Percentiles rank a stretch among this genome's conserved stretches.
Conservation (phyloP, 2,329 filamentous ascomycete species). For the Didymella pomorum region DNA sequence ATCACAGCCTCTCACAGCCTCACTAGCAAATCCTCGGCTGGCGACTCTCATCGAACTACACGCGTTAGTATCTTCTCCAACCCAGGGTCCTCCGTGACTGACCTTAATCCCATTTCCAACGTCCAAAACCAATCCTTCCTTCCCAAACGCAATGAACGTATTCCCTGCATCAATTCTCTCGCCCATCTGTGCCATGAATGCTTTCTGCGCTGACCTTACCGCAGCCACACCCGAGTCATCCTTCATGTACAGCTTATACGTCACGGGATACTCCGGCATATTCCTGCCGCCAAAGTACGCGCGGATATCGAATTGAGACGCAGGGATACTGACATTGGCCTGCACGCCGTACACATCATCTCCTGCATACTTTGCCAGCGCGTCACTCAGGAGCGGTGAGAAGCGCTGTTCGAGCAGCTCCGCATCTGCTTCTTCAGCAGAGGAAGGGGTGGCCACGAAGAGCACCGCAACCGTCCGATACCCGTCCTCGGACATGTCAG, state of each 20-base stretch:
- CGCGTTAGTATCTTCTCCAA: not conserved
- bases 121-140: not conserved
- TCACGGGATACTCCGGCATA: not conserved
- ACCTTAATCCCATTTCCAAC: not conserved
- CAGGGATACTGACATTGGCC: not conserved
- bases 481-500: not conserved
- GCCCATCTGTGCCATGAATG: not conserved
- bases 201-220: not conserved
- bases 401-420: not conserved
- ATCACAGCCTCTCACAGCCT: too few relatives aligned
- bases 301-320: not conserved
- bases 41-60: not conserved
- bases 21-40: not conserved
- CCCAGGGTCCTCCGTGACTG: not conserved
- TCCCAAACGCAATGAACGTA: not conserved
- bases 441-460: not conserved
- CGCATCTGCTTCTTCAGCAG: not conserved
- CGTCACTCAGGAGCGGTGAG: not conserved
- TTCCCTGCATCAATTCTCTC: not conserved
- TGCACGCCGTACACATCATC: not conserved
- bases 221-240: not conserved
- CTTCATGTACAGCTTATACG: not conserved
- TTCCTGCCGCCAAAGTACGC: not conserved
- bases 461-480: not conserved
- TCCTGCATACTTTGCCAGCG: not conserved